Conservation (phyloP, 805 yeast species). For the Grigorovia jiainica region DNA sequence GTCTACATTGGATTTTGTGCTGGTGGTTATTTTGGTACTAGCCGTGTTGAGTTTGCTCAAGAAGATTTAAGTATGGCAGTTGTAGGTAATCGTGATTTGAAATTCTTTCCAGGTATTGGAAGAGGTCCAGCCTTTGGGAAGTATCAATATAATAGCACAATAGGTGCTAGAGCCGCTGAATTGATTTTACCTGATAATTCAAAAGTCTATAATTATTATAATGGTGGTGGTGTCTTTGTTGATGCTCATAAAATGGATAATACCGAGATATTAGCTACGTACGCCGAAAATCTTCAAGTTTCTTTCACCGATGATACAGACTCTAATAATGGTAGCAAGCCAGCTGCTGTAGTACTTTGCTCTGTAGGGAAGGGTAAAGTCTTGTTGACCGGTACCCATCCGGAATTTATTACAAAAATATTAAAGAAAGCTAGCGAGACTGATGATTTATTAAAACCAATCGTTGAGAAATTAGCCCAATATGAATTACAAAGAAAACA, state of each 20-base stretch:
- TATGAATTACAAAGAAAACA: conserved; percentile 40
- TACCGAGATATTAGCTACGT: conserved; percentile 68
- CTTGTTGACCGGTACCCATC: conserved; percentile 77
- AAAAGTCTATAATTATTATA: conserved; percentile 43
- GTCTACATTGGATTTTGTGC: conserved; percentile 83
- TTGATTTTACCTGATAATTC: conserved; percentile 33
- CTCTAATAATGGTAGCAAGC: conserved; percentile 19
- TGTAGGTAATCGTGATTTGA: conserved; percentile 73
- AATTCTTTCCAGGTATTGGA: conserved; percentile 71
- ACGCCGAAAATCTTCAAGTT: conserved; percentile 48
- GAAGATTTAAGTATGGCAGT: conserved; percentile 69
- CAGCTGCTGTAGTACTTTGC: conserved; percentile 68
- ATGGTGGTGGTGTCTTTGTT: conserved; percentile 86
- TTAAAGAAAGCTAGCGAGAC: conserved; percentile 29
- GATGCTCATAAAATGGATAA: conserved; percentile 53
- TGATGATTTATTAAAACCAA: conserved; percentile 24
- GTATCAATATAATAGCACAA: conserved; percentile 66
- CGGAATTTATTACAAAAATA: conserved; percentile 65
- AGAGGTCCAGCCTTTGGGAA: conserved; percentile 79
- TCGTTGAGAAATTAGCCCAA: conserved; percentile 34
- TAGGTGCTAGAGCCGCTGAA: conserved; percentile 58
- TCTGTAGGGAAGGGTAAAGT: conserved; percentile 62
- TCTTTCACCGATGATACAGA: conserved; percentile 19
- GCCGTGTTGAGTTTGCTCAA: conserved; percentile 72
- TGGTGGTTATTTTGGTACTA: conserved; percentile 81